Conservation (phyloP, 2,329 filamentous ascomycete genomes). For the Westerdykella sp. region DNA sequence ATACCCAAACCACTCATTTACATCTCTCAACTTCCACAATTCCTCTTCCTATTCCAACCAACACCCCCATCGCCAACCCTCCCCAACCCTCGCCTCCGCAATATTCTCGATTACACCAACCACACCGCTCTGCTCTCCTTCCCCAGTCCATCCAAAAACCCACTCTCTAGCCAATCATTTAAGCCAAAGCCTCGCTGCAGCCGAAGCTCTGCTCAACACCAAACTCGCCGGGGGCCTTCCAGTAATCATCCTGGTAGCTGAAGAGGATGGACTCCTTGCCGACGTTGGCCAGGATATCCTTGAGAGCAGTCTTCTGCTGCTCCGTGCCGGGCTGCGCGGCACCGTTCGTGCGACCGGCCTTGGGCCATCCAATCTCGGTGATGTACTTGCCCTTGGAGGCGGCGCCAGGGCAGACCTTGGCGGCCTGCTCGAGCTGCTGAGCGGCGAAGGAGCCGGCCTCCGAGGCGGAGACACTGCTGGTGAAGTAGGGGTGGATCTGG, state of each 20-base stretch:
- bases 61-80: too few species aligned
- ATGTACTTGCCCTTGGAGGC: slow-evolving; percentile 62
- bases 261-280: slow-evolving; percentile 74
- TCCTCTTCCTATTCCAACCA: too few species aligned
- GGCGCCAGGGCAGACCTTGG: slow-evolving; percentile 58
- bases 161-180: neutral
- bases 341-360: slow-evolving; percentile 62
- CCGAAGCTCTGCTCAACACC: slow-evolving; percentile 79
- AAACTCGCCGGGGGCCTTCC: slow-evolving; percentile 68
- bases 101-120: too few species aligned
- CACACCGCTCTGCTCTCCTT: too few species aligned
- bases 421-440: slow-evolving; percentile 65
- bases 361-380: slow-evolving; percentile 89
- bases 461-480: slow-evolving; percentile 56
- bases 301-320: slow-evolving; percentile 68
- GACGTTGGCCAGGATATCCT: slow-evolving; percentile 58
- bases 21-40: too few species aligned
- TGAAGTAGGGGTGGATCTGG: slow-evolving; percentile 96
- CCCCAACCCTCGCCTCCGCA: too few species aligned
- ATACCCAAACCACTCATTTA: too few species aligned
- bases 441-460: slow-evolving; percentile 71
- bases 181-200: slow-evolving; percentile 49
- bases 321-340: slow-evolving; percentile 58
- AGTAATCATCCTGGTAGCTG: slow-evolving; percentile 70
- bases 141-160: too few species aligned